phyloP scores from a whole-genome alignment of 108 stramenopile genomes.

The Fragilariopsis cylindrus region DNA sequence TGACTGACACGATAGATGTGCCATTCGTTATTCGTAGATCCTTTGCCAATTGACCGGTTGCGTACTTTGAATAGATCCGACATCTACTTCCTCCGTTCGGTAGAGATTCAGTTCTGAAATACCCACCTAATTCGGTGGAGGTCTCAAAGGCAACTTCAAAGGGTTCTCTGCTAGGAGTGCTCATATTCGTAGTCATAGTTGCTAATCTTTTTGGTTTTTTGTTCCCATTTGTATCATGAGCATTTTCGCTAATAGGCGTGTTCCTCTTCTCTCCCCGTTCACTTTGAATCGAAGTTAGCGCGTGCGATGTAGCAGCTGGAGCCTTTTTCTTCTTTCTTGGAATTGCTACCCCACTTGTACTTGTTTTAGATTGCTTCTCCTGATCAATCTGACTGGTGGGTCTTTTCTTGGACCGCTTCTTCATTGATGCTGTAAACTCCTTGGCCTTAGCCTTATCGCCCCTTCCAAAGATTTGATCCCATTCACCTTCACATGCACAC shows the following conservation, averaged over 20 bases:
- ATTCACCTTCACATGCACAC: constrained; percentile 27
- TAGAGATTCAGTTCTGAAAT: constrained; percentile 11
- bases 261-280: background rate
- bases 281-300: no score
- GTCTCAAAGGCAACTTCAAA: constrained; percentile 21
- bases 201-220: background rate
- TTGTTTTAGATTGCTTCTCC: background rate
- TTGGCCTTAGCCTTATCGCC: constrained; percentile 6
- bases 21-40: background rate
- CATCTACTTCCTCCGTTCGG: background rate
- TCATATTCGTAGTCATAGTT: background rate
- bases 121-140: constrained; percentile 8
- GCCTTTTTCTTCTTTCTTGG: constrained; percentile 11
- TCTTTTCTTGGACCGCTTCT: constrained; percentile 1
- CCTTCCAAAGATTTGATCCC: constrained; percentile 32
- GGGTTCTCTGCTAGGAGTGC: background rate
- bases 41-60: constrained; percentile 13
- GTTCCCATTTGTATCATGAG: background rate
- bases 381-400: background rate
- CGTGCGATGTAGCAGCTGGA: background rate
- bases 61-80: constrained; percentile 5
- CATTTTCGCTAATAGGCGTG: background rate
- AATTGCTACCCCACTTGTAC: background rate
- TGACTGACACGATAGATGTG: constrained; percentile 1
- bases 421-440: background rate